Base-by-base conservation (phyloP, 2,329 filamentous ascomycete species). In the Bipolaris zeicola region DNA sequence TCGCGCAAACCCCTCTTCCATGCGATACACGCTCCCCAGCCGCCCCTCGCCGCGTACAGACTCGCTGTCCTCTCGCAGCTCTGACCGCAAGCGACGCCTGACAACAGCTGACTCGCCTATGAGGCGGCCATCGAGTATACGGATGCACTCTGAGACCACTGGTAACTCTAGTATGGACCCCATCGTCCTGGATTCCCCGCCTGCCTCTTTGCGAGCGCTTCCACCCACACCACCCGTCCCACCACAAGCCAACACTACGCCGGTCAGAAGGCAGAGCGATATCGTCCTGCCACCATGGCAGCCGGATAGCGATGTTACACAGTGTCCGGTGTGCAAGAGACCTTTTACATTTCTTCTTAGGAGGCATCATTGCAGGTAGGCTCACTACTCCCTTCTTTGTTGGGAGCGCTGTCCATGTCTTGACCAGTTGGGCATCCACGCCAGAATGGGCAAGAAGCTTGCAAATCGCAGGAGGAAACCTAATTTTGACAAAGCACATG, bases 291-390 rank as follows among this genome's bases (percentile, higher is more conserved):
- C 93, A 1, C 82, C 82, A 55, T 98, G 94, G 94, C 93, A 97
- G 78, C 90, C 92, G 3, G 94, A 98, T 76, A 82, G 84, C 3
- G 92, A 96, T 65, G 92, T 91, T 10, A 86, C 87, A 1, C 83
- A 87, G 60, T 98, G 94, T 73, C 91, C 92, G 1, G 96, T 97
- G 55, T 98, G 94, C 72, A 80, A 82, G 50, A 85, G 85, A 0
- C 85, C 87, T 45, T 98, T 98, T 71, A 90, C 86, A 72, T 89
- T 96, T 66, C 91, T 92, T 79, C 88, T 91, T 71, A 84, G 94
- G 61, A 96, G 96, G 73, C 94, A 98, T 78, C 94, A 98, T 73
- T 98, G 94, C 82, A 86, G 93, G 85, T 89, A 79, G 45, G 84
- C 33, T 46, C 13, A 50, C 34, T 6, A 34, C 10, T 52, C 20